Evolutionary conservation across 805 yeast genomes (phyloP), one percentile per base, ranked within the genome.

Genomic region (Starmera quercuum): DNA sequence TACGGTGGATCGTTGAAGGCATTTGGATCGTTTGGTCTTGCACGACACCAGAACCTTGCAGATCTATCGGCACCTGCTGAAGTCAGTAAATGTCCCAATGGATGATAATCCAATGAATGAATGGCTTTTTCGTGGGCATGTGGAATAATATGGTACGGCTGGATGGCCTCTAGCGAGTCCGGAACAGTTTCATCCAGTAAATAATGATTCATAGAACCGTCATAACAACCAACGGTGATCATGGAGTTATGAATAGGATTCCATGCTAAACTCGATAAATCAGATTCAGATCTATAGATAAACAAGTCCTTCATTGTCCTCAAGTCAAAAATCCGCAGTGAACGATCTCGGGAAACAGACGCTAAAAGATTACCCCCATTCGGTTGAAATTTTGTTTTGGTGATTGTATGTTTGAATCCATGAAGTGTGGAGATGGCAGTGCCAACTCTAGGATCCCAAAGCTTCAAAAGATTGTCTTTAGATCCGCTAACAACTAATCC

Each of bases 1-100:
- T 87, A 86, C 36, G 85, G 77, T 12, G 85, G 82, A 54, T 85
- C 95, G 43, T 78, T 75, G 61, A 75, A 86, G 3, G 84, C 83
- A 51, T 72, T 73, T 1, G 85, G 82, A 61, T 92, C 98, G 45
- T 79, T 81, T 2, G 97, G 96, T 52, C 95, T 69, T 2, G 95
- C 82, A 33, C 99, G 68, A 20, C 88, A 77, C 99, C 99, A 92
- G 59, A 94, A 84, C 36, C 97, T 63, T 17, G 95, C 84, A 5
- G 94, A 77, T 52, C 92, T 75, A 57, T 92, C 99, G 37, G 92
- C 86, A 14, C 97, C 90, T 0, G 96, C 97, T 7, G 96, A 78
- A 35, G 94, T 78, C 23, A 92, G 63, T 32, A 90, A 63, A 58
- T 92, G 97, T 4, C 99, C 99, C 47, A 83, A 64, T 3, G 97